Conservation (phyloP, 1,139 yeast species). For the Suhomyces taliae region DNA sequence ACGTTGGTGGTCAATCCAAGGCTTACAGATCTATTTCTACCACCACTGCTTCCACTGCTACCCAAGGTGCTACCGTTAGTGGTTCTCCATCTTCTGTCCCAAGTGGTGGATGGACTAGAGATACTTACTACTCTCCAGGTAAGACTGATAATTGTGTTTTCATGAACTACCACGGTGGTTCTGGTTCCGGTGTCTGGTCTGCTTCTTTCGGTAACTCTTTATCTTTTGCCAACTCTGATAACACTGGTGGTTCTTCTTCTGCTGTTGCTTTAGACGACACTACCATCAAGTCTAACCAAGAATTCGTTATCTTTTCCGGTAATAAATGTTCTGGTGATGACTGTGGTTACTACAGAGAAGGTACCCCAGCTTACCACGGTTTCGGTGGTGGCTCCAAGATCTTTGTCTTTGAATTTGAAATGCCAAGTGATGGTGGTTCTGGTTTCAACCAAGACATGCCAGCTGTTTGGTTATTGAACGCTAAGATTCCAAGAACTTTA, state of each 20-base stretch:
- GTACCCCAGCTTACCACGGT: slow-evolving; percentile 74
- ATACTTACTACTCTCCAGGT: slow-evolving; percentile 28
- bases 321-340: slow-evolving; percentile 48
- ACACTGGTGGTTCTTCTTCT: slow-evolving; percentile 38
- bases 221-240: slow-evolving; percentile 35
- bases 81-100: slow-evolving; percentile 13
- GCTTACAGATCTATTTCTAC: slow-evolving; percentile 16
- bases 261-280: slow-evolving; percentile 54
- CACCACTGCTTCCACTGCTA: slow-evolving; percentile 14
- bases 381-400: slow-evolving; percentile 64
- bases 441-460: slow-evolving; percentile 61
- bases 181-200: slow-evolving; percentile 30
- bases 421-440: slow-evolving; percentile 51
- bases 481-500: slow-evolving; percentile 76
- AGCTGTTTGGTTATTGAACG: slow-evolving; percentile 76
- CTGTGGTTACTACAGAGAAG: slow-evolving; percentile 73
- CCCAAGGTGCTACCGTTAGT: slow-evolving; percentile 8
- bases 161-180: slow-evolving; percentile 29
- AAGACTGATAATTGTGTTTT: slow-evolving; percentile 24
- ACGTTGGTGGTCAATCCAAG: slow-evolving; percentile 10
- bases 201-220: slow-evolving; percentile 27
- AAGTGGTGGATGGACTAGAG: slow-evolving; percentile 25
- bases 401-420: slow-evolving; percentile 69
- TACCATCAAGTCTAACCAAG: slow-evolving; percentile 56
- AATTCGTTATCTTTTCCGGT: slow-evolving; percentile 62